Evolutionary conservation across 148 eudicot species (phyloP).

Genomic region (Cornus kousa): DNA sequence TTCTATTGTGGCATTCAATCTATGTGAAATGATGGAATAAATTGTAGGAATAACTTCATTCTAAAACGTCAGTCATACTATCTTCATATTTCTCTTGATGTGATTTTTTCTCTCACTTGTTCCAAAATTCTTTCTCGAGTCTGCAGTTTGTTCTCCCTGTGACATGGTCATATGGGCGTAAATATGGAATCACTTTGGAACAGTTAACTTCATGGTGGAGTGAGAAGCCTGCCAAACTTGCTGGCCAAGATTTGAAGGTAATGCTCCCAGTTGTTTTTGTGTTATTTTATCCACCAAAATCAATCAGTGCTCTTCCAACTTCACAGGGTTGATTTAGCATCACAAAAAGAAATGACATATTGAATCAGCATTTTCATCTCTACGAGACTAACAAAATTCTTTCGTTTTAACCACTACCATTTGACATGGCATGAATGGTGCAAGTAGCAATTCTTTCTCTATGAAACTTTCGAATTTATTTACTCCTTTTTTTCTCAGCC

Average conservation of each 20-base stretch:
- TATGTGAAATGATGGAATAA: too few relatives aligned
- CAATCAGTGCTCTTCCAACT: background rate
- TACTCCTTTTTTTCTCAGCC: too few relatives aligned
- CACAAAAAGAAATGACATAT: background rate
- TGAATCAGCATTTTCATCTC: background rate
- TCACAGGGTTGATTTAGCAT: background rate
- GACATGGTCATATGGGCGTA: conserved; percentile 83
- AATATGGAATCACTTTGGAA: conserved; percentile 72
- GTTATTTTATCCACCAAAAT: background rate
- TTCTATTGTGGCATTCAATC: too few relatives aligned
- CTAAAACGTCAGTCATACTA: too few relatives aligned
- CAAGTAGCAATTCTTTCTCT: too few relatives aligned
- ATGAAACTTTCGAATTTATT: too few relatives aligned
- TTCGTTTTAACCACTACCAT: background rate
- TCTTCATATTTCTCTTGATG: background rate
- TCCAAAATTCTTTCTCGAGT: background rate
- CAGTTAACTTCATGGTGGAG: conserved; percentile 95
- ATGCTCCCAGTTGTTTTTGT: background rate
- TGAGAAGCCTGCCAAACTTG: conserved; percentile 91
- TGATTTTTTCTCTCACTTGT: background rate
- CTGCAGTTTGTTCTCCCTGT: conserved; percentile 89
- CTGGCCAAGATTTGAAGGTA: conserved; percentile 79
- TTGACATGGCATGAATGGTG: background rate
- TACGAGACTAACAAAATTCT: too few relatives aligned
- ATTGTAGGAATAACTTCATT: too few relatives aligned